Percentiles rank a stretch among this genome's conserved stretches.
Evolutionary conservation across 495 filamentous ascomycete species (phyloP).

Genomic region (Staphylotrichum longicolle): DNA sequence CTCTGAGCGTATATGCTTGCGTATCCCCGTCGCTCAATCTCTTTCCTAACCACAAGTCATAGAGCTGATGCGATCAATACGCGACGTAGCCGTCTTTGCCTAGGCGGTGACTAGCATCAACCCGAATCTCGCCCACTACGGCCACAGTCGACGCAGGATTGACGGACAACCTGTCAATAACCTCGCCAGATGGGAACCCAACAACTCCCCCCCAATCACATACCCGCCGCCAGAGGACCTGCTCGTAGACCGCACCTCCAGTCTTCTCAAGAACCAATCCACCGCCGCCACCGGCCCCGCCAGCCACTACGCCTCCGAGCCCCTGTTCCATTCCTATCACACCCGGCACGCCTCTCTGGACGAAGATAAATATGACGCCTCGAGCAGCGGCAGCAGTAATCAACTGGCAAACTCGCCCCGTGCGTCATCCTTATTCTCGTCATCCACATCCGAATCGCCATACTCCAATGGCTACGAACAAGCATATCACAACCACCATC

Average conservation of each 20-base stretch:
- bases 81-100: conserved; percentile 80
- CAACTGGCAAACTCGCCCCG: neutral
- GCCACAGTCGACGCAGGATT: conserved; percentile 58
- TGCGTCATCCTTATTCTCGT: neutral
- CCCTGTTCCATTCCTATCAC: conserved; percentile 11
- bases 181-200: conserved; percentile 56
- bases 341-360: conserved; percentile 22
- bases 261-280: too few relatives aligned
- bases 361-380: conserved; percentile 17
- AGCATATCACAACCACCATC: neutral
- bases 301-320: neutral
- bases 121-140: conserved; percentile 64
- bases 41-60: too few relatives aligned
- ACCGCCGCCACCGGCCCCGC: too few relatives aligned
- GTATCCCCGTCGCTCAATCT: too few relatives aligned
- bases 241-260: too few relatives aligned
- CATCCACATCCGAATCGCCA: too few relatives aligned
- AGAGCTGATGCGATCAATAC: conserved; percentile 74
- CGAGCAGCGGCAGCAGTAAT: neutral
- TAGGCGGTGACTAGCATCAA: conserved; percentile 83
- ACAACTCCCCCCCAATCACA: conserved; percentile 15
- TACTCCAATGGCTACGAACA: neutral
- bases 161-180: conserved; percentile 58
- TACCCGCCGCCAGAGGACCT: conserved; percentile 13
- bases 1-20: conserved; percentile 39